phyloP scores from a whole-genome alignment of 306 rosid species.

The Cucurbita pepo region DNA sequence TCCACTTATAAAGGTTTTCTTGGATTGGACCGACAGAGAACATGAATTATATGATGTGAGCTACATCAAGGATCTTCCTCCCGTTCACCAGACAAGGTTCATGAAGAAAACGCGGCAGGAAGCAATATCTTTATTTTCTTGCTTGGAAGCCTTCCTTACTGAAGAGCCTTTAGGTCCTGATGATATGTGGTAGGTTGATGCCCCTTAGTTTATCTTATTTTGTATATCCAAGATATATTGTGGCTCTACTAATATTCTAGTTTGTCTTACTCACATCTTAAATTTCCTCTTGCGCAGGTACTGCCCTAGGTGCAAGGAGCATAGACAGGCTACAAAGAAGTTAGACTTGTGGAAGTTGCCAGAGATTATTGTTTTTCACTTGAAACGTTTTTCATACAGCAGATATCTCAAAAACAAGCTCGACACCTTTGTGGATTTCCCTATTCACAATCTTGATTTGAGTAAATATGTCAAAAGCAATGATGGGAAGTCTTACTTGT shows the following conservation, averaged over 20 bases:
- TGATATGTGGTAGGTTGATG: conserved; percentile 74
- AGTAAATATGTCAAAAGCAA: conserved; percentile 71
- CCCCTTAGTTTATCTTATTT: neutral
- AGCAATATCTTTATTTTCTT: conserved; percentile 83
- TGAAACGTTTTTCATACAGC: conserved; percentile 91
- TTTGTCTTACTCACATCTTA: neutral
- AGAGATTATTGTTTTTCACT: conserved; percentile 86
- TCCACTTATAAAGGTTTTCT: conserved; percentile 34
- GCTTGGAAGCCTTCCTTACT: conserved; percentile 92
- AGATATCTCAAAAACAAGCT: conserved; percentile 91
- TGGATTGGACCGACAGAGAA: conserved; percentile 77
- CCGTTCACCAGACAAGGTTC: conserved; percentile 60
- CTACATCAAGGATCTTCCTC: conserved; percentile 91
- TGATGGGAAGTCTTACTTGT: conserved; percentile 52
- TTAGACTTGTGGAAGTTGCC: conserved; percentile 97
- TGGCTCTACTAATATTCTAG: neutral
- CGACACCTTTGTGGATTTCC: conserved; percentile 85
- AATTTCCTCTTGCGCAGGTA: conserved; percentile 37
- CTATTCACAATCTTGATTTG: conserved; percentile 84
- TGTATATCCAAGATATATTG: neutral
- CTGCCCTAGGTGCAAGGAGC: conserved; percentile 96
- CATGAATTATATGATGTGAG: conserved; percentile 48
- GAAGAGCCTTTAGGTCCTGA: conserved; percentile 98
- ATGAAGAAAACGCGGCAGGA: conserved; percentile 82
- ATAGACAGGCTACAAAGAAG: conserved; percentile 94